A percentile compares a stretch with the other conserved stretches of the same genome.
Conservation (phyloP, 1,284 basidiomycete genomes). For the Anthracocystis walkeri region DNA sequence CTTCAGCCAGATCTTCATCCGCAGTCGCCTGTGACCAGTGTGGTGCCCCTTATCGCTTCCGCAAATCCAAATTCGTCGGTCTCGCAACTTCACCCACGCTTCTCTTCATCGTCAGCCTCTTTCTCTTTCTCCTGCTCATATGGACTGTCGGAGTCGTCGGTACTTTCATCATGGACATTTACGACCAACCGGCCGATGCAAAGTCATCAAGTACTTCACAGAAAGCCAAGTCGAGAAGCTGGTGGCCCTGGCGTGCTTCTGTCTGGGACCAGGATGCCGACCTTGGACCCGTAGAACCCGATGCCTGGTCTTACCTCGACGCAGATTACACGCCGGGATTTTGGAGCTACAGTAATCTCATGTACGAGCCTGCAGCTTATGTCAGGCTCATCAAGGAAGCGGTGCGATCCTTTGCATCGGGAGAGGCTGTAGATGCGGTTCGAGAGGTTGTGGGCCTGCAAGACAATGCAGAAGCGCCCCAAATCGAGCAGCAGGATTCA, state of each 20-base stretch:
- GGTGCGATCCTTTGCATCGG: constrained; percentile 46
- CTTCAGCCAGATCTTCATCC: constrained; percentile 49
- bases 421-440: constrained; percentile 41
- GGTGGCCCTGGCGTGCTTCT: constrained; percentile 37
- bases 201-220: neutral
- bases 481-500: neutral
- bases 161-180: constrained; percentile 40
- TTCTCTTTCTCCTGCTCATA: constrained; percentile 48
- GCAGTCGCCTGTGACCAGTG: constrained; percentile 62
- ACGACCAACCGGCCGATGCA: constrained; percentile 17
- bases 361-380: constrained; percentile 50
- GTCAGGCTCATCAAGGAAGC: constrained; percentile 48
- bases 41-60: constrained; percentile 59
- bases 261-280: neutral
- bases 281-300: constrained; percentile 8
- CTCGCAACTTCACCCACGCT: constrained; percentile 49
- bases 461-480: constrained; percentile 1
- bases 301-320: constrained; percentile 41
- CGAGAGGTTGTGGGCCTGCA: constrained; percentile 32
- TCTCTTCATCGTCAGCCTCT: constrained; percentile 46
- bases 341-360: constrained; percentile 36
- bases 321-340: constrained; percentile 25
- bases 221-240: constrained; percentile 9
- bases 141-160: constrained; percentile 46
- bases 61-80: constrained; percentile 53